Evolutionary conservation across 2,329 filamentous ascomycete genomes (phyloP).

Genomic region (Neophaeococcomyces mojaviensis): DNA sequence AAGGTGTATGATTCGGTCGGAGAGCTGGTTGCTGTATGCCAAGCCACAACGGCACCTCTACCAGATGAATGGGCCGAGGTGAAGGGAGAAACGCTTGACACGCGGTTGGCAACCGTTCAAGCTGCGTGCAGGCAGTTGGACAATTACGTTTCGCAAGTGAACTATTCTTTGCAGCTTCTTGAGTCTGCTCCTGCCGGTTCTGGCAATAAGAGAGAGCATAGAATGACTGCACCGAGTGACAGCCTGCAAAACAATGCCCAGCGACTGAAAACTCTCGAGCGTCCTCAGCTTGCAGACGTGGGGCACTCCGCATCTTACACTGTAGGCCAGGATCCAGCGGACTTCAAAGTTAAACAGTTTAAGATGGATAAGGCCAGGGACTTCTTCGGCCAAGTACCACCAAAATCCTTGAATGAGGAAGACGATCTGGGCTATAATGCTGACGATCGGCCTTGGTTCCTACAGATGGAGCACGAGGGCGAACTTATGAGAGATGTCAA

Average conservation of each 20-base stretch:
- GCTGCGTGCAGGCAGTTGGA: constrained; percentile 73
- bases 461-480: constrained; percentile 77
- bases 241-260: constrained; percentile 53
- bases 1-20: constrained; percentile 88
- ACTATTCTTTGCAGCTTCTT: constrained; percentile 78
- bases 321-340: constrained; percentile 27
- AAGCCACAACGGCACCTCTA: constrained; percentile 82
- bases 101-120: constrained; percentile 72
- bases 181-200: constrained; percentile 56
- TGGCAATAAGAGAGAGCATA: constrained; percentile 44
- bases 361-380: constrained; percentile 39
- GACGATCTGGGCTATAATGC: constrained; percentile 40
- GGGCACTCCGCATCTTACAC: constrained; percentile 36
- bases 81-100: constrained; percentile 82
- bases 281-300: constrained; percentile 33
- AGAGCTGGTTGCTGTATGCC: constrained; percentile 78
- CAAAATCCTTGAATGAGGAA: constrained; percentile 25
- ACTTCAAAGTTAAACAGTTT: constrained; percentile 32
- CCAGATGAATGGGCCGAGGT: constrained; percentile 93
- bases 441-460: constrained; percentile 75
- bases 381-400: constrained; percentile 41
- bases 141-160: constrained; percentile 76
- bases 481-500: constrained; percentile 89
- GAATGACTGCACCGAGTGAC: constrained; percentile 24
- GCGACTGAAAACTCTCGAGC: constrained; percentile 31